Base-by-base conservation (phyloP, 345 rosid species). In the Hibiscus trionum region DNA sequence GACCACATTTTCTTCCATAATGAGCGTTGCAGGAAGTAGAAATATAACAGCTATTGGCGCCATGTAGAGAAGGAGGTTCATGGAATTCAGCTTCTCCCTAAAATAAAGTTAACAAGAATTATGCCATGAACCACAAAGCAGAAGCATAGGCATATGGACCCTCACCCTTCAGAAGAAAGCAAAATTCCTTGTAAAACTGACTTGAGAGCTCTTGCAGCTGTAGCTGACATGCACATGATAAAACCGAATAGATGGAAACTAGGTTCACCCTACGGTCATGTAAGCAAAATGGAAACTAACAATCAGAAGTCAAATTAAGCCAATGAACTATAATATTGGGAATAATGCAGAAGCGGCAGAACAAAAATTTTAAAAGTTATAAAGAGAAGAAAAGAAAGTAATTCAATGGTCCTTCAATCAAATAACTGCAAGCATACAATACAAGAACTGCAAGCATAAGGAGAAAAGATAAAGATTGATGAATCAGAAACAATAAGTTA, bases 121-220 rank as follows among this genome's bases (percentile, higher is more conserved):
- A 44, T 0, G 37, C 55, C 46, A 26, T 46, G 21, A 27, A 70
- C 33, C 2, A 21, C 7, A 53, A 74, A 11, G 56, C 42, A 75
- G 50, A 63, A 1, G 59, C 1, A 33, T 68, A 37, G 37, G 64
- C 3, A 70, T 19, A 75, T 70, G 66, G 49, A 42, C 8, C 35
- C 91, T 84, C 82, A 96, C 99, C 98, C 99, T 83, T 96, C 99
- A 47, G 98, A 91, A 73, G 99, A 93, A 79, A 96, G 99, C 73
- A 96, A 79, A 82, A 96, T 93, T 64, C 99, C 97, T 78, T 96
- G 99, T 72, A 96, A 82, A 60, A 96, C 99, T 42, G 99, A 93
- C 77, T 96, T 96, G 56, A 96, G 93, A 62, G 99, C 99, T 84
- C 99, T 86, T 0, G 99, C 97, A 74, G 96, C 99, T 2, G 99